Evolutionary conservation across 208 protist genomes (phyloP).

Genomic region (Leptomonas seymouri): DNA sequence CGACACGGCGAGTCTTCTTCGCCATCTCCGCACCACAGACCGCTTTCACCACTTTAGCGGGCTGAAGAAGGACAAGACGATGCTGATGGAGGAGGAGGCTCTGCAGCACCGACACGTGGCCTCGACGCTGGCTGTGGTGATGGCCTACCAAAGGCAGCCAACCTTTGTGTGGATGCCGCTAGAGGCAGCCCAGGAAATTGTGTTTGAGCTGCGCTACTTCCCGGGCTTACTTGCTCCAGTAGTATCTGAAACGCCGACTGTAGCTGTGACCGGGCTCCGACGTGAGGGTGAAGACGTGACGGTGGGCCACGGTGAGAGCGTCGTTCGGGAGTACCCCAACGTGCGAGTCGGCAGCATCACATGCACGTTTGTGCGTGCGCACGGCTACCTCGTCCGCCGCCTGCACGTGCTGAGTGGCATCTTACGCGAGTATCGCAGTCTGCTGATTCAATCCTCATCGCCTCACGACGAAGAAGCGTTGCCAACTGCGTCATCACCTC

Average conservation of each 20-base stretch:
- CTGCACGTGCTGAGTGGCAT: slow-evolving; percentile 73
- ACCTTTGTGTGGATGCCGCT: slow-evolving; percentile 87
- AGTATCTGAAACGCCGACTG: neutral
- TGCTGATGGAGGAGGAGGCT: slow-evolving; percentile 27
- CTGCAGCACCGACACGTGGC: slow-evolving; percentile 51
- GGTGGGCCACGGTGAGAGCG: slow-evolving; percentile 25
- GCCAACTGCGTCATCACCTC: neutral
- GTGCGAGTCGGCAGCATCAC: slow-evolving; percentile 21
- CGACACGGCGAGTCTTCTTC: slow-evolving; percentile 75
- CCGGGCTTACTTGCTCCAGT: slow-evolving; percentile 32
- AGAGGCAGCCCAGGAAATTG: slow-evolving; percentile 69
- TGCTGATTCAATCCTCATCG: slow-evolving; percentile 10
- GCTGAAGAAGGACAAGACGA: slow-evolving; percentile 20
- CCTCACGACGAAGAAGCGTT: neutral
- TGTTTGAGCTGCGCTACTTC: slow-evolving; percentile 51
- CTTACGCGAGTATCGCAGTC: slow-evolving; percentile 53
- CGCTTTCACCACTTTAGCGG: slow-evolving; percentile 61
- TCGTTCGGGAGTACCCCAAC: slow-evolving; percentile 9
- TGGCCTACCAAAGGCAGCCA: slow-evolving; percentile 63
- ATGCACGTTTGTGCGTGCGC: slow-evolving; percentile 27
- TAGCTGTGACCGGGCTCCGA: too few species aligned
- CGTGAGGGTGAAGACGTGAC: slow-evolving; percentile 10
- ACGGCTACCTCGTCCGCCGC: slow-evolving; percentile 69
- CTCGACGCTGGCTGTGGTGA: slow-evolving; percentile 64
- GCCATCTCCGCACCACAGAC: slow-evolving; percentile 44